Evolutionary conservation across 345 rosid species (phyloP), one percentile per base, ranked within the genome.

Genomic region (Angophora floribunda): DNA sequence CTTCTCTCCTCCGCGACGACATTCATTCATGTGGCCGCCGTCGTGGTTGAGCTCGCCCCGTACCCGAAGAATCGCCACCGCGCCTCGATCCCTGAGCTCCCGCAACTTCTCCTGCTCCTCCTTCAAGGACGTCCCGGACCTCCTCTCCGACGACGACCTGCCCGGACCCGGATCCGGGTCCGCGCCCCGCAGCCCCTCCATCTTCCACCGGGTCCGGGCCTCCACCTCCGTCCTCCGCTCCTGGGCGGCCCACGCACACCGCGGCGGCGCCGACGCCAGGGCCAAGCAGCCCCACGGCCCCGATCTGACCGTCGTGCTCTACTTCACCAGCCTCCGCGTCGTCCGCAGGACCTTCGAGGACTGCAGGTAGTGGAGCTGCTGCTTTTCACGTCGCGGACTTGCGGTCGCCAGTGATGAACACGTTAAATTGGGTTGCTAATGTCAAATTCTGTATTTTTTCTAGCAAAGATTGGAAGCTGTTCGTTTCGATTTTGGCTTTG

Each of bases 281-380:
- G 80, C 85, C 88, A 22, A 85, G 36, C n/a, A 30, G 79, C 87
- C 59, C 53, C 6, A 86, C 89, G 9, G n/a, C 85, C 11, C 94
- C 32, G 93, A 93, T 21, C 90, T 91, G 22, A 87, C 93, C 89
- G 88, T 97, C 70, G 91, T 95, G 45, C 53, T 97, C 55, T 96
- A 95, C 95, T 94, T 92, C 94, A 97, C 98, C 32, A 97, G 96
- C 91, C 98, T 97, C 55, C 93, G 93, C 13, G 91, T 97, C 21
- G 93, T 97, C 15, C 94, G 99, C 11, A 92, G 91, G 88, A 95
- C 98, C n/a, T 95, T 91, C 90, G 96, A 95, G 87, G 98, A 95
- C 87, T 75, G 84, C 84, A 75, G 82, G 84, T 75, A 75, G 28
- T 55, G 4, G 84, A 41, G 84, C 49, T 75, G 49, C 84, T 41